These are phyloP conservation scores for Boletus subluridellus DNA, from an alignment of 1,284 basidiomycete genomes.

Conservation along the genomic window DNA sequence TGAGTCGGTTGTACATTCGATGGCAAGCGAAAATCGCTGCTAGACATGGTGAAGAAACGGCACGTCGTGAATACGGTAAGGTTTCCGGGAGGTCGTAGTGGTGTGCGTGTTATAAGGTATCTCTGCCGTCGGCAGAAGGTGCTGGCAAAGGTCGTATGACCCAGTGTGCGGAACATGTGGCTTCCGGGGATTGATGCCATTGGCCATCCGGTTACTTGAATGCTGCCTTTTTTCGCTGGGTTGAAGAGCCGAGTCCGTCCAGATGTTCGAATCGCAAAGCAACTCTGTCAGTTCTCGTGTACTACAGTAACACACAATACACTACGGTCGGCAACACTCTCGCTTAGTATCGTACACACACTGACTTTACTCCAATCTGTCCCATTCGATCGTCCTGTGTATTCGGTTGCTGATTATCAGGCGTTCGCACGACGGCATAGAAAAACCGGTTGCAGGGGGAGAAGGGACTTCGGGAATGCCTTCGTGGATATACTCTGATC, in stretches of 20 bases:
- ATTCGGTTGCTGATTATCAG: neutral
- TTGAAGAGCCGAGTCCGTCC: neutral
- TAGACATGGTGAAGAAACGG: conserved; percentile 19
- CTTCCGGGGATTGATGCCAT: conserved; percentile 16
- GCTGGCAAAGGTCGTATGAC: neutral
- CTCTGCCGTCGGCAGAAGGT: neutral
- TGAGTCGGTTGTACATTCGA: conserved; percentile 72
- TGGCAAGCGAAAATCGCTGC: conserved; percentile 66
- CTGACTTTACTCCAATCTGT: neutral
- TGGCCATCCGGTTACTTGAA: neutral
- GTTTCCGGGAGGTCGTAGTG: conserved; percentile 2
- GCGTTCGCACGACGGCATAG: conserved; percentile 4
- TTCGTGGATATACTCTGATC: conserved; percentile 37
- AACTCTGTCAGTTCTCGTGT: neutral
- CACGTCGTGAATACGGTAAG: conserved; percentile 7
- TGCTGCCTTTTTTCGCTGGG: neutral
- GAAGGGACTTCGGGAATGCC: conserved; percentile 38
- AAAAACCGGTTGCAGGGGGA: conserved; percentile 24
- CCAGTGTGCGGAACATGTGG: conserved; percentile 1
- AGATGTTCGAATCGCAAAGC: neutral
- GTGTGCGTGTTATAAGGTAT: neutral
- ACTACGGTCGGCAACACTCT: neutral
- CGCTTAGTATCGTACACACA: neutral
- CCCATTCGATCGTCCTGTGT: neutral
- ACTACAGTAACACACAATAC: neutral